phyloP scores from a whole-genome alignment of 164 flowering plant genomes.

The Hamamelis virginiana region DNA sequence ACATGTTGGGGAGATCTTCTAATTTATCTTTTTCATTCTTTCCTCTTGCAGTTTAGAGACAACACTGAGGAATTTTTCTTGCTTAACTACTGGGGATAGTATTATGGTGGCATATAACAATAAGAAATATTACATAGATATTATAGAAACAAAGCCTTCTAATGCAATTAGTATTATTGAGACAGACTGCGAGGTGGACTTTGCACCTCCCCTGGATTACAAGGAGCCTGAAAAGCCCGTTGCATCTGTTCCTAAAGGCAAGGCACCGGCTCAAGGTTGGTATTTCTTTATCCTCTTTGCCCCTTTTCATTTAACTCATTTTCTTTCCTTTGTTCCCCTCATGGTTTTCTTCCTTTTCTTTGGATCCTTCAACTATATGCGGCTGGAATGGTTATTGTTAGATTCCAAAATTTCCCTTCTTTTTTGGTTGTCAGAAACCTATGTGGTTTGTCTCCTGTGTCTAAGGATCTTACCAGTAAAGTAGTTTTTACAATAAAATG shows the following conservation, averaged over 20 bases:
- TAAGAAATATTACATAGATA: conserved; percentile 88
- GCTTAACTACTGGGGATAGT: conserved; percentile 90
- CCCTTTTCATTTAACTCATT: background rate
- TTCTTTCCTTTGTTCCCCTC: background rate
- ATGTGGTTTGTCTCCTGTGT: too few relatives aligned
- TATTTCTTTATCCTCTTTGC: background rate
- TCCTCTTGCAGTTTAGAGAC: conserved; percentile 80
- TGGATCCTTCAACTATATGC: too few relatives aligned
- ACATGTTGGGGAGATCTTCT: background rate
- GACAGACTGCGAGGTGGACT: conserved; percentile 98
- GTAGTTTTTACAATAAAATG: too few relatives aligned
- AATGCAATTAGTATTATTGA: conserved; percentile 84
- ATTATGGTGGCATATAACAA: conserved; percentile 94
- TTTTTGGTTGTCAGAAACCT: too few relatives aligned
- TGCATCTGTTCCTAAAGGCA: conserved; percentile 40
- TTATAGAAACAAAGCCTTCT: conserved; percentile 85
- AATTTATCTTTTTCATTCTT: background rate
- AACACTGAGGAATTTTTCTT: conserved; percentile 87
- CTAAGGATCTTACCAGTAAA: too few relatives aligned
- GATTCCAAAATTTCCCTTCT: too few relatives aligned
- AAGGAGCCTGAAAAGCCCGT: conserved; percentile 77
- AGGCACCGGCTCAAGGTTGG: conserved; percentile 61
- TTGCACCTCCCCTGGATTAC: conserved; percentile 96
- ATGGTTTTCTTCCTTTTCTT: background rate
- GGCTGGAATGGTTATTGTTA: too few relatives aligned